Evolutionary conservation across 164 flowering plant species (phyloP), one percentile per base, ranked within the genome.

Genomic region (Stephania yunnanensis): DNA sequence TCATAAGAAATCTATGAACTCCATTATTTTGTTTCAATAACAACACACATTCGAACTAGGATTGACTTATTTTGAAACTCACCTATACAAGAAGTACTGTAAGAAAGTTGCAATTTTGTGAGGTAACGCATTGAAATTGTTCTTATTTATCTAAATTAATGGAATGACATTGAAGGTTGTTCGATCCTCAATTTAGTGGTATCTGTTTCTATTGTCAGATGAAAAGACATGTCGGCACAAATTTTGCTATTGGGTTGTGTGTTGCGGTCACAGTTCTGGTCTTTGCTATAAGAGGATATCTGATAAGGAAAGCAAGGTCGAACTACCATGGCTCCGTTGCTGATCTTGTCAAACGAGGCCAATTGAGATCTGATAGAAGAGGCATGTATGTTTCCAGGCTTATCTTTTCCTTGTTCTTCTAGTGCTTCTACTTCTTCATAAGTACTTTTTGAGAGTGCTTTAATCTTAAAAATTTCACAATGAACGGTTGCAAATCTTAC

Each of bases 271-370:
- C 87, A 63, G 12, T 88, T 71, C 64, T 91, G 72, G 45, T 88
- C 70, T 70, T 90, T 80, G 80, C 85, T 30, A 80, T 86, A 50
- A 87, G 90, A 85, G 82, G 78, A 66, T 84, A 77, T 75, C 71
- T 81, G 31, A 77, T 63, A 65, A 88, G 86, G 82, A 89, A 82
- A 78, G 75, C 84, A 46, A 87, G 85, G 70, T 17, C 81, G 70
- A 82, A 75, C 64, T 84, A 78, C 70, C 88, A 90, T 74, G 99
- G 99, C 52, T 87, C 99, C 74, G 96, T 95, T 4, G 97, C 92
- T 73, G 97, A 95, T 85, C 97, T 93, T 81, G 97, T 95, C 46
- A 89, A 93, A 73, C 94, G 98, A 71, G 98, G 99, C 30, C 99
- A 93, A 83, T 81, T 95, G 74, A 88, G 91, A 86, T 92, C 97